Evolutionary conservation across 345 rosid genomes (phyloP).

Genomic region (Xanthoceras sorbifolium): DNA sequence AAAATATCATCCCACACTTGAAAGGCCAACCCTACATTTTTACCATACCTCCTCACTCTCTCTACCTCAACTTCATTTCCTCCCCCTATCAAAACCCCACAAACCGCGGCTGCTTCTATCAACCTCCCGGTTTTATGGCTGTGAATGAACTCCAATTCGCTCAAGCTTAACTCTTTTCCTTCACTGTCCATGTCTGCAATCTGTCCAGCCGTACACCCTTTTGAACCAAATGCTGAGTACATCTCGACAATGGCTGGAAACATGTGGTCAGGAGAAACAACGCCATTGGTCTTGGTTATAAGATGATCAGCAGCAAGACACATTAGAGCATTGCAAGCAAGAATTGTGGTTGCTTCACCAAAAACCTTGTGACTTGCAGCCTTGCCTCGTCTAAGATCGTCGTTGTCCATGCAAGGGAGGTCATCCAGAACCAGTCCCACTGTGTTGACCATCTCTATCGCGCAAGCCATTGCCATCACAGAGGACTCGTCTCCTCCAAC

Average conservation of each 20-base stretch:
- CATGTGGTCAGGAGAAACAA: background rate
- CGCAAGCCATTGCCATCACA: constrained; percentile 57
- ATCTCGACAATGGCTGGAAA: too few relatives aligned
- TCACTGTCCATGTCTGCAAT: constrained; percentile 45
- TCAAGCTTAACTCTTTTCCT: constrained; percentile 34
- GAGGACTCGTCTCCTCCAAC: too few relatives aligned
- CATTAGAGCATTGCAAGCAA: constrained; percentile 59
- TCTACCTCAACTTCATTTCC: constrained; percentile 24
- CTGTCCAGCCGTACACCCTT: constrained; percentile 33
- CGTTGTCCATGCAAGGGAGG: constrained; percentile 73
- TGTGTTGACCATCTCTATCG: constrained; percentile 67
- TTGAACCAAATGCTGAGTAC: too few relatives aligned
- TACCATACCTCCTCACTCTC: constrained; percentile 32
- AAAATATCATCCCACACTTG: constrained; percentile 10
- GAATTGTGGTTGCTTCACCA: constrained; percentile 53
- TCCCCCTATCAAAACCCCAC: constrained; percentile 38
- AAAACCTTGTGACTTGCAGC: constrained; percentile 57
- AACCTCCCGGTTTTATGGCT: constrained; percentile 37
- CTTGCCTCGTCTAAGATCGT: constrained; percentile 57
- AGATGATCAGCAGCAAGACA: constrained; percentile 54
- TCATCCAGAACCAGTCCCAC: constrained; percentile 67
- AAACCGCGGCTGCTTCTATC: constrained; percentile 34
- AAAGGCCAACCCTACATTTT: constrained; percentile 22
- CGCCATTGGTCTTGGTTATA: constrained; percentile 24
- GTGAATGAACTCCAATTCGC: constrained; percentile 36